Conservation (phyloP, 1,139 yeast species). For the Blastobotrys capitulatus region DNA sequence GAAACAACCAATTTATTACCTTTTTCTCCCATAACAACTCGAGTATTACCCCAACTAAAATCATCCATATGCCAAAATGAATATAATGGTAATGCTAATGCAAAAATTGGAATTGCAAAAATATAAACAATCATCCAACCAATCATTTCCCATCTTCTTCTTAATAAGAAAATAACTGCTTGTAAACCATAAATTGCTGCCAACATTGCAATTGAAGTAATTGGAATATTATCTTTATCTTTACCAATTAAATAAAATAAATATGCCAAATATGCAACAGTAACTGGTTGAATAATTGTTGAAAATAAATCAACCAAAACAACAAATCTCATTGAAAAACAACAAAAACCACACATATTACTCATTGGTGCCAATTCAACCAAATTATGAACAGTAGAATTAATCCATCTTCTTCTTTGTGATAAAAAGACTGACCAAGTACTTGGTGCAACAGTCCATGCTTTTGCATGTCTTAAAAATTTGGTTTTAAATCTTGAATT, state of each 20-base stretch:
- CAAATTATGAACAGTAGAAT: conserved; percentile 41
- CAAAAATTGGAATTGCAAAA: conserved; percentile 37
- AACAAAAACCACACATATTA: conserved; percentile 41
- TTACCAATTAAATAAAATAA: conserved; percentile 33
- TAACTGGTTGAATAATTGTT: conserved; percentile 40
- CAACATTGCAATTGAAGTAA: conserved; percentile 36
- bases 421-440: conserved; percentile 39
- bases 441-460: conserved; percentile 41
- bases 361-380: conserved; percentile 38
- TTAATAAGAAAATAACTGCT: conserved; percentile 35
- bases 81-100: conserved; percentile 37
- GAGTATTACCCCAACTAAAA: conserved; percentile 43
- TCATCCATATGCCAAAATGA: conserved; percentile 44
- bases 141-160: conserved; percentile 41
- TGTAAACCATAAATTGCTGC: conserved; percentile 40
- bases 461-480: conserved; percentile 37
- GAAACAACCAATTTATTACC: conserved; percentile 35
- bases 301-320: conserved; percentile 37
- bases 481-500: conserved; percentile 38
- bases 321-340: conserved; percentile 40
- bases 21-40: conserved; percentile 39
- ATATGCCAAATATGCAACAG: conserved; percentile 38
- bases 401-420: conserved; percentile 43
- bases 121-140: conserved; percentile 42
- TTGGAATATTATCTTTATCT: conserved; percentile 31